phyloP scores from a whole-genome alignment of 495 filamentous ascomycete genomes.

The Xylaria nigripes region DNA sequence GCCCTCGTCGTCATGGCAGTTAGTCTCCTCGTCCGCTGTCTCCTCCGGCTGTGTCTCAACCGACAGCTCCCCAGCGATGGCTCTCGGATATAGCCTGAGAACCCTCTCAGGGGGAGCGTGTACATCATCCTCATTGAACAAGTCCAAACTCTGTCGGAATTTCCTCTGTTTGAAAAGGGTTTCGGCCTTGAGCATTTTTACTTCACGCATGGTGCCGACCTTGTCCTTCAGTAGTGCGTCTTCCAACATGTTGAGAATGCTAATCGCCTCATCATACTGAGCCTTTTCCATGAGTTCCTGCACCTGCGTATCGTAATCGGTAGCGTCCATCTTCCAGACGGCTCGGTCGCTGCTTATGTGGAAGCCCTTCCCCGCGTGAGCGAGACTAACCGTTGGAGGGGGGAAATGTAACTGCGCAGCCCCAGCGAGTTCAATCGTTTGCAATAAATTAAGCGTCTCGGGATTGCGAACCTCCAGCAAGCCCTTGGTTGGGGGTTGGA shows the following conservation, averaged over 20 bases:
- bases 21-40: conserved; percentile 31
- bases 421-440: conserved; percentile 70
- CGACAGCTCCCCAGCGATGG: conserved; percentile 77
- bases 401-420: conserved; percentile 86
- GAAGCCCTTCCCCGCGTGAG: conserved; percentile 91
- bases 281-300: conserved; percentile 69
- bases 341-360: conserved; percentile 78
- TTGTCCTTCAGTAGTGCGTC: conserved; percentile 86
- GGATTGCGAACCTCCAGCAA: conserved; percentile 87
- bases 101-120: conserved; percentile 84
- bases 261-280: conserved; percentile 86
- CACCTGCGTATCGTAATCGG: conserved; percentile 87
- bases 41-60: conserved; percentile 33
- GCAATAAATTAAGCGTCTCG: conserved; percentile 76
- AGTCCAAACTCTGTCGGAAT: conserved; percentile 80
- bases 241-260: conserved; percentile 78
- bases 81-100: conserved; percentile 71
- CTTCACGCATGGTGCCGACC: conserved; percentile 63
- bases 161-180: conserved; percentile 70
- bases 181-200: conserved; percentile 87
- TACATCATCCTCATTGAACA: conserved; percentile 73
- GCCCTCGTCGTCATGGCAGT: conserved; percentile 39
- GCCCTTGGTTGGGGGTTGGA: conserved; percentile 78
- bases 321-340: conserved; percentile 94
- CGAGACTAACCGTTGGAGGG: conserved; percentile 82